These are phyloP conservation scores for Dissophora globulifera DNA, from an alignment of 192 early-diverging fungal species.

Conservation along the genomic window DNA sequence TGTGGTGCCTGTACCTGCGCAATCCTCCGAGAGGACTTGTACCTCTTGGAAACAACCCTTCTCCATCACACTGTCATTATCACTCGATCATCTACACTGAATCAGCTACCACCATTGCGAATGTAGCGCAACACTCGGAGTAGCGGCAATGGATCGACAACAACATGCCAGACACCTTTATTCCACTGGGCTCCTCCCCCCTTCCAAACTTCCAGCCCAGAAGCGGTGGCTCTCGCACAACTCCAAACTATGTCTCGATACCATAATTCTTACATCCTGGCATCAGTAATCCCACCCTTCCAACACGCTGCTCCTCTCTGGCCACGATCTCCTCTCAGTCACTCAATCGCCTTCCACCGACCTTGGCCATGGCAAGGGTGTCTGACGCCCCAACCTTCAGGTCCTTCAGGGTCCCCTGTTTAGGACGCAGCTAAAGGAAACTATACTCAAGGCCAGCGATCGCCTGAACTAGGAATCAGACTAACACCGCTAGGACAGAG, in stretches of 20 bases:
- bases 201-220: background rate
- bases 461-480: background rate
- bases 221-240: background rate
- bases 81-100: background rate
- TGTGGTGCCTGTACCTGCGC: background rate
- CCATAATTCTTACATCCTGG: background rate
- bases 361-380: background rate
- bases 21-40: background rate
- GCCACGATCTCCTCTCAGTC: conserved; percentile 12
- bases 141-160: background rate
- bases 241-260: conserved; percentile 34
- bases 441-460: background rate
- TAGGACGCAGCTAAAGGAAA: background rate
- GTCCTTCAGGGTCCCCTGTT: background rate
- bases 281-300: background rate
- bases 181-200: background rate
- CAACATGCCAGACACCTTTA: conserved; percentile 3
- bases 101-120: background rate
- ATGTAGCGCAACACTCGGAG: background rate
- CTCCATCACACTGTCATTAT: background rate
- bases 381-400: conserved; percentile 13
- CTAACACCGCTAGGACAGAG: background rate
- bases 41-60: background rate
- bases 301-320: conserved; percentile 4
- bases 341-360: background rate